Conservation (phyloP, 495 filamentous ascomycete species). For the Penicillium steckii region DNA sequence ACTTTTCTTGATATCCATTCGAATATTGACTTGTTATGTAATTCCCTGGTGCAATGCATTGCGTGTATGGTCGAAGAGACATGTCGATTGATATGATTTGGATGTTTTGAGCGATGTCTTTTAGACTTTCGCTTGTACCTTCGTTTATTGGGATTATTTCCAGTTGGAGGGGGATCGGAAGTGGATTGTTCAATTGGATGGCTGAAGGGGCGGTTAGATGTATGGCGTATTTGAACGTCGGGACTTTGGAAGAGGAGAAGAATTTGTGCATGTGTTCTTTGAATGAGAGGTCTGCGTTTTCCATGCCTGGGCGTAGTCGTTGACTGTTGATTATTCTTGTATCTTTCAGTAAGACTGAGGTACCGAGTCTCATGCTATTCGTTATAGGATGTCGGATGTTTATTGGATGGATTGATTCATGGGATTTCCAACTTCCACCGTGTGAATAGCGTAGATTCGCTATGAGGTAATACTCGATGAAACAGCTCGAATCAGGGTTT, state of each 20-base stretch:
- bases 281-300: conserved; percentile 4
- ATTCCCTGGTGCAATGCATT: not conserved
- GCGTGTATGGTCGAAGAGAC: not conserved
- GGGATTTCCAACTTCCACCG: too few relatives aligned
- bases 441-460: too few relatives aligned
- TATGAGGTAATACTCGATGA: too few relatives aligned
- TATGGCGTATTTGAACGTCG: conserved; percentile 1
- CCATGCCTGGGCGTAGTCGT: conserved; percentile 12
- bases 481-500: too few relatives aligned
- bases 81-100: not conserved
- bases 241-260: conserved; percentile 14
- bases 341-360: too few relatives aligned
- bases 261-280: conserved; percentile 10
- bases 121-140: too few relatives aligned
- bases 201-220: not conserved
- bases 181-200: not conserved
- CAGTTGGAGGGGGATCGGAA: not conserved
- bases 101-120: too few relatives aligned
- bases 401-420: too few relatives aligned
- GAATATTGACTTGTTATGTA: not conserved
- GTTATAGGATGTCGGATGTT: too few relatives aligned
- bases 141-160: not conserved
- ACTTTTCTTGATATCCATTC: not conserved
- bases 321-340: conserved; percentile 5
- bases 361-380: too few relatives aligned